Conservation (phyloP, 805 yeast genomes). For the Candida lessepsii region DNA sequence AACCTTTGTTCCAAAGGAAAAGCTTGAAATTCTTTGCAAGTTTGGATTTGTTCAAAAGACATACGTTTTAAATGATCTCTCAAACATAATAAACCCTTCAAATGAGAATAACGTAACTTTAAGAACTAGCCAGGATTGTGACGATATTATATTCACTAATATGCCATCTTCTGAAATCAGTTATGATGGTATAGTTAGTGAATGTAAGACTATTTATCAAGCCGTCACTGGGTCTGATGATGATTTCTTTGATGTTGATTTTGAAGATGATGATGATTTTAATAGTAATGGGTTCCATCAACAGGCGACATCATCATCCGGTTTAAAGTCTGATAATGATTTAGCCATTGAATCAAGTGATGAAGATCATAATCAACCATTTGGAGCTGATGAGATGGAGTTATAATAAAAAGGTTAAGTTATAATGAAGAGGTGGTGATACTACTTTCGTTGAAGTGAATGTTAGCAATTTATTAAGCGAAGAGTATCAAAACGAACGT, state of each 20-base stretch:
- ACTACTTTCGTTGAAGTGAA: too few species aligned
- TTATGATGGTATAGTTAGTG: constrained; percentile 86
- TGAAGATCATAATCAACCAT: constrained; percentile 41
- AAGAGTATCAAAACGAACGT: too few species aligned
- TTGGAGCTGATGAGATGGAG: constrained; percentile 46
- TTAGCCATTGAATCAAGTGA: constrained; percentile 40
- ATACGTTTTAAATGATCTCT: constrained; percentile 35
- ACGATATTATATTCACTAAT: constrained; percentile 46
- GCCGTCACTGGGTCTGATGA: constrained; percentile 89
- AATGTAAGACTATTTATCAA: constrained; percentile 71
- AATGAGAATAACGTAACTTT: constrained; percentile 25
- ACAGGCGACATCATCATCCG: constrained; percentile 8
- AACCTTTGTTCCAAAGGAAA: constrained; percentile 80
- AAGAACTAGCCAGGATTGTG: constrained; percentile 34
- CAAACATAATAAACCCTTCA: constrained; percentile 34
- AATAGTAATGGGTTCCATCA: constrained; percentile 18
- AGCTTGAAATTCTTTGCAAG: constrained; percentile 45
- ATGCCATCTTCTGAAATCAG: constrained; percentile 86
- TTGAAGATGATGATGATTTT: constrained; percentile 80
- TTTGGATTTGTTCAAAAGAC: constrained; percentile 40
- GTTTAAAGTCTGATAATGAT: constrained; percentile 17
- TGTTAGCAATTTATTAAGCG: too few species aligned
- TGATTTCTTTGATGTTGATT: constrained; percentile 94
- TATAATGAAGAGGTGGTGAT: too few species aligned
- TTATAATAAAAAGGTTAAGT: too few species aligned